Percentiles rank a stretch among this genome's conserved stretches.
Evolutionary conservation across 306 rosid genomes (phyloP).

Genomic region (Acacia confusa): DNA sequence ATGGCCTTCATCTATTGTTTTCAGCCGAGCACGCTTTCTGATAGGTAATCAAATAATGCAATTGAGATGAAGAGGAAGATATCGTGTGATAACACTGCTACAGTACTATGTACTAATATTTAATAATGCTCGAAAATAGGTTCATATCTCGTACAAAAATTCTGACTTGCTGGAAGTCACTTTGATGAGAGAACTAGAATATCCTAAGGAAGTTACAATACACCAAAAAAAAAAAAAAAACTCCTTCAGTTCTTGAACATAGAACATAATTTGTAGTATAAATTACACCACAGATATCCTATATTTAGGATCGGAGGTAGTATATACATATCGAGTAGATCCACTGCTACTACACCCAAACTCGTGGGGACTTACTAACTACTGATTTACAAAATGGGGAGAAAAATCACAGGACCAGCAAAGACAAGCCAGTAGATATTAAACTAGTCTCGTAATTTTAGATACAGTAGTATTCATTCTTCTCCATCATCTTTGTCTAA

Average conservation of each 20-base stretch:
- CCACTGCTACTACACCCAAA: background rate
- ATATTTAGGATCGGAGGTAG: too few species aligned
- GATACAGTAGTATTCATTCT: constrained; percentile 21
- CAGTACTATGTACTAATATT: background rate
- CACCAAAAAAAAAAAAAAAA: background rate
- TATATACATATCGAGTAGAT: background rate
- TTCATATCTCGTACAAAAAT: background rate
- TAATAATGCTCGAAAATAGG: background rate
- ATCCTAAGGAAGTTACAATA: background rate
- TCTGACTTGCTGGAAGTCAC: background rate
- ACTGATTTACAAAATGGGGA: constrained; percentile 17
- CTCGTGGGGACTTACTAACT: background rate
- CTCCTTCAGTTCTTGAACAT: too few species aligned
- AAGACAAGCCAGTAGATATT: background rate
- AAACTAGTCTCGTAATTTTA: background rate
- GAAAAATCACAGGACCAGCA: background rate
- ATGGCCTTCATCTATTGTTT: too few species aligned
- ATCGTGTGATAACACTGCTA: background rate
- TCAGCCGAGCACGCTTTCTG: too few species aligned
- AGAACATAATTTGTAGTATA: too few species aligned
- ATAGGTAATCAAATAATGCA: too few species aligned
- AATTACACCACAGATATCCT: too few species aligned
- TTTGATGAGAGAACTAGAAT: background rate
- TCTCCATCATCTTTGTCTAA: constrained; percentile 41
- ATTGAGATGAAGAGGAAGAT: background rate